These are phyloP conservation scores for Xerocomellus dryophilus DNA, from an alignment of 768 basidiomycete genomes.

Conservation along the genomic window DNA sequence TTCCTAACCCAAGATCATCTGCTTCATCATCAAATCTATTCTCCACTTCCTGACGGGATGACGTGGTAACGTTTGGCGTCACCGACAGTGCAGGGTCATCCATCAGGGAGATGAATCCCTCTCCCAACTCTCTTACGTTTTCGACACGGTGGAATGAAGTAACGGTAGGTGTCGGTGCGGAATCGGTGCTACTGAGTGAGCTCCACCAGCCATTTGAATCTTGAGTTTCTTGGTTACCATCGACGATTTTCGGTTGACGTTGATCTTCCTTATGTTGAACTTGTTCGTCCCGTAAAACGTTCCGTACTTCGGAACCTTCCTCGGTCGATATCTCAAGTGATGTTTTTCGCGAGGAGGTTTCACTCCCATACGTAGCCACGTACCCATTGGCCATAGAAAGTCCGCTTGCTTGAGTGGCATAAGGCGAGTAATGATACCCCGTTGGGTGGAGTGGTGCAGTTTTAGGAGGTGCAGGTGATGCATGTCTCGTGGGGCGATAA, in stretches of 20 bases:
- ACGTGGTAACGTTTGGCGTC: constrained; percentile 20
- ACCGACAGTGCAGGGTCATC: constrained; percentile 51
- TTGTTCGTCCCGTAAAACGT: not conserved
- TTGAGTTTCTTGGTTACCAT: constrained; percentile 36
- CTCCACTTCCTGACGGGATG: constrained; percentile 11
- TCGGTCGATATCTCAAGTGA: constrained; percentile 33
- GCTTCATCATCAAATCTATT: constrained; percentile 51
- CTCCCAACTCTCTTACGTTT: constrained; percentile 39
- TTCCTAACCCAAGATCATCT: constrained; percentile 92
- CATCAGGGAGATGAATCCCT: constrained; percentile 84
- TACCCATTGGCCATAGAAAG: constrained; percentile 39
- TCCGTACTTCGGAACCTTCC: constrained; percentile 18
- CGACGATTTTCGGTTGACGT: constrained; percentile 13
- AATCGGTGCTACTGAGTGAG: constrained; percentile 39
- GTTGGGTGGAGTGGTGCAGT: constrained; percentile 50
- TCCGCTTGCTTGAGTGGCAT: constrained; percentile 24
- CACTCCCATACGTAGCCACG: constrained; percentile 32
- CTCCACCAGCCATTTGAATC: constrained; percentile 63
- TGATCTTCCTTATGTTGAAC: constrained; percentile 7
- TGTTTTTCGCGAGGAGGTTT: constrained; percentile 25
- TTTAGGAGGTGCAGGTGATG: constrained; percentile 53
- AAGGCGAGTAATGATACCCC: constrained; percentile 27
- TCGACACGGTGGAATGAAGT: constrained; percentile 60
- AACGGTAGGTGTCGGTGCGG: constrained; percentile 62
- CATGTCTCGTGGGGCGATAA: constrained; percentile 46